These are phyloP conservation scores for Olyra latifolia DNA, from an alignment of 176 grass and related monocot genomes.

Conservation along the genomic window DNA sequence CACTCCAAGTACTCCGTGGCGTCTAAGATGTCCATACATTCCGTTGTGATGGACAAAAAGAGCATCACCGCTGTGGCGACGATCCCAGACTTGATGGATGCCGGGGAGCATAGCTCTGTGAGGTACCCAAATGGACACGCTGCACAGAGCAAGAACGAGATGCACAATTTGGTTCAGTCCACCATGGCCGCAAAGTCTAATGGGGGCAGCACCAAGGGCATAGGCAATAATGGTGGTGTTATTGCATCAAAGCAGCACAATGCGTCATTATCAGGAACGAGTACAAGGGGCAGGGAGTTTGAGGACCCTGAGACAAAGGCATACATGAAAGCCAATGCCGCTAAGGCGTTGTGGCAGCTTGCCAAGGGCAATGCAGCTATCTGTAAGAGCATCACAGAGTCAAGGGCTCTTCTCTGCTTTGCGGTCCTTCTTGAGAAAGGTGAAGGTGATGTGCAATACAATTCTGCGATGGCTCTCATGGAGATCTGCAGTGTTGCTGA, in stretches of 20 bases:
- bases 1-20: conserved; percentile 84
- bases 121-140: conserved; percentile 34
- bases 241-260: conserved; percentile 46
- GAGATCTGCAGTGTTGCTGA: conserved; percentile 86
- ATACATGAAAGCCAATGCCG: conserved; percentile 91
- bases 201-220: conserved; percentile 29
- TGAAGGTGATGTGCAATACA: conserved; percentile 67
- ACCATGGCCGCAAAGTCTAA: conserved; percentile 71
- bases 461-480: conserved; percentile 97
- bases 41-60: conserved; percentile 87
- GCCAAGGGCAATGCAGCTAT: conserved; percentile 76
- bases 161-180: conserved; percentile 74
- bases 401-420: conserved; percentile 91
- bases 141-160: conserved; percentile 64
- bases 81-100: conserved; percentile 39
- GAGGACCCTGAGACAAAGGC: conserved; percentile 86
- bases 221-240: not conserved
- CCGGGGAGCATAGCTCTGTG: conserved; percentile 19
- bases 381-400: conserved; percentile 97
- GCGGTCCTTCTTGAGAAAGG: conserved; percentile 88
- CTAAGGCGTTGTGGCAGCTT: conserved; percentile 87
- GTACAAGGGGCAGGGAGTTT: conserved; percentile 72
- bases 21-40: conserved; percentile 83
- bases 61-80: conserved; percentile 17
- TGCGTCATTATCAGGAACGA: conserved; percentile 50